Evolutionary conservation across 2,329 filamentous ascomycete species (phyloP).

Genomic region (Claviceps purpurea): DNA sequence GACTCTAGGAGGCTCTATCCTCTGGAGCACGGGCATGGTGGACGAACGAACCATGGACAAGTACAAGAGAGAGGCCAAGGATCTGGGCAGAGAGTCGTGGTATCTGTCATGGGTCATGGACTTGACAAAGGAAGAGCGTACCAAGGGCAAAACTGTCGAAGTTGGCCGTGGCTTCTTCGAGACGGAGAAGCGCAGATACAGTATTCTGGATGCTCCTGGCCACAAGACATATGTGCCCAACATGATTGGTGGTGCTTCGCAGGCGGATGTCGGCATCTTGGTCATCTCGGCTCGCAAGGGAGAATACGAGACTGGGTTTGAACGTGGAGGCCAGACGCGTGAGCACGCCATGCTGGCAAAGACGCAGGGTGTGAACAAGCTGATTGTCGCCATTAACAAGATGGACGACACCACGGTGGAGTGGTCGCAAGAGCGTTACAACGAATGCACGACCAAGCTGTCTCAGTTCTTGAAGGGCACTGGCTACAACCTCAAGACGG

Average conservation of each 20-base stretch:
- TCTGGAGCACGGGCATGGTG: conserved; percentile 96
- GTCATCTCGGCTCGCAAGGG: conserved; percentile 96
- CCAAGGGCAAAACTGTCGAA: conserved; percentile 96
- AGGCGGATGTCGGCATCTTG: conserved; percentile 86
- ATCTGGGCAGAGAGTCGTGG: conserved; percentile 93
- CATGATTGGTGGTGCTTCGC: conserved; percentile 94
- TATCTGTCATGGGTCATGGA: conserved; percentile 98
- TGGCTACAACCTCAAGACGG: conserved; percentile 87
- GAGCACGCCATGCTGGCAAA: conserved; percentile 97
- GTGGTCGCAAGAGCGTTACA: conserved; percentile 87
- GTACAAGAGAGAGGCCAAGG: conserved; percentile 93
- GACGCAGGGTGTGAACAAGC: conserved; percentile 95
- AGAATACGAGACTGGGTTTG: conserved; percentile 97
- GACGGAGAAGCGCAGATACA: conserved; percentile 91
- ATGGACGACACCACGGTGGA: conserved; percentile 97
- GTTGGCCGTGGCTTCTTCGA: conserved; percentile 94
- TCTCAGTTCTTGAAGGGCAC: conserved; percentile 77
- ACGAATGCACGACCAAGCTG: conserved; percentile 86
- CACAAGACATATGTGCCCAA: conserved; percentile 97
- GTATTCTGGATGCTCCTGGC: conserved; percentile 88
- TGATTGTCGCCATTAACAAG: conserved; percentile 93
- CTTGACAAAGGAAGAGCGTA: conserved; percentile 88
- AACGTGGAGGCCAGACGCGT: conserved; percentile 87
- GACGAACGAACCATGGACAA: conserved; percentile 97
- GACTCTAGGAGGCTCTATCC: conserved; percentile 82